Base-by-base conservation (phyloP, 352 stramenopile species). In the Nothophytophthora sp. region DNA sequence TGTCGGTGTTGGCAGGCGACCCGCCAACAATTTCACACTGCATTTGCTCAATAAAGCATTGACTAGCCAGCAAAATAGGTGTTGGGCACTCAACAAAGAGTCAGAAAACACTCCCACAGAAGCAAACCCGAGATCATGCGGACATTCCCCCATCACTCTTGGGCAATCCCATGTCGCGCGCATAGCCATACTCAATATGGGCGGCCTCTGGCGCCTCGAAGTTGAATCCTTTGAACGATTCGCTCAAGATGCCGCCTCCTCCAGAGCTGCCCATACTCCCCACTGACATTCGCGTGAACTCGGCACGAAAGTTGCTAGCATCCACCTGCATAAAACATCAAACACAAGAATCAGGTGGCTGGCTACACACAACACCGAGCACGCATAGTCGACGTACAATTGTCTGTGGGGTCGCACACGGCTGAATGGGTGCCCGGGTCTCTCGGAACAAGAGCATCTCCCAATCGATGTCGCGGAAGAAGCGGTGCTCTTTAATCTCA, bases 171-270 rank as follows among this genome's bases (percentile, higher is more conserved):
- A 73, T 24, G 39, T 83, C 77, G 28, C 77, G 64, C 0, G 61
- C 60, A 60, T 84, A 87, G 2, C 61, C 70, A 20, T 87, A 87
- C 46, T 84, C 70, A 42, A 87, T 78, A n/a, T 75, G 56, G 18
- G 62, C 49, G 11, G 66, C 60, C 11, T 67, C 50, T 2, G 73
- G 70, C 7, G 76, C 67, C 47, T 81, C 70, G 47, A 93, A 98
- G 22, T 95, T 95, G 54, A 98, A 98, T 3, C 81, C 86, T 30
- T 72, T 74, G 40, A 98, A 97, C 2, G 92, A 77, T 37, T 94
- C 81, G 27, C 55, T 60, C 15, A 65, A 50, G n/a, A 57, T 63
- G 42, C 46, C 51, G 41, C 35, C 50, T 19, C 16, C 40, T 16
- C 49, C 56, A 4, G 55, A 36, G 20, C 63, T 74, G 37, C 78